Percentiles rank a stretch among this genome's conserved stretches.
Evolutionary conservation across 371 early-diverging fungal species (phyloP).

Genomic region (Mucor plumbeus): DNA sequence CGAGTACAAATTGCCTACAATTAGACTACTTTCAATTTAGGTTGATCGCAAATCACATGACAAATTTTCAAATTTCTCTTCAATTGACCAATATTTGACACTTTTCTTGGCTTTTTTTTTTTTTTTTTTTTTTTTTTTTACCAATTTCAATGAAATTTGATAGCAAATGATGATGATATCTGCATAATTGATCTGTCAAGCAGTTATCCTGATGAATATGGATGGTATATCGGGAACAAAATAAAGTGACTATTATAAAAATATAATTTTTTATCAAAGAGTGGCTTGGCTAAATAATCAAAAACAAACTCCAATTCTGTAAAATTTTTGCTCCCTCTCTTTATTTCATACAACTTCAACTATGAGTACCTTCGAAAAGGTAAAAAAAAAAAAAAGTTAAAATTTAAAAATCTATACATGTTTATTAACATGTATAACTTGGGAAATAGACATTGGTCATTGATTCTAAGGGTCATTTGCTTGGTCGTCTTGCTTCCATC

Average conservation of each 20-base stretch:
- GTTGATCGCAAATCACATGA: too few species aligned
- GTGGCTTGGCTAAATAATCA: constrained; percentile 12
- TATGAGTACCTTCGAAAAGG: constrained; percentile 32
- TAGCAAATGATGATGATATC: not conserved
- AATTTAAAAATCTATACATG: not conserved
- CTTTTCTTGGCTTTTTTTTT: too few species aligned
- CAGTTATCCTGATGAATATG: not conserved
- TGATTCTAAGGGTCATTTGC: constrained; percentile 99
- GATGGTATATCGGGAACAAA: not conserved
- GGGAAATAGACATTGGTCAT: constrained; percentile 91
- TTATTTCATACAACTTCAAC: constrained; percentile 23
- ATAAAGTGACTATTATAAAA: constrained; percentile 1
- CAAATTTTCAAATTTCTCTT: too few species aligned
- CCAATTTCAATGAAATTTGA: too few species aligned
- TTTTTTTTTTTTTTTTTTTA: too few species aligned
- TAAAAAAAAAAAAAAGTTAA: not conserved
- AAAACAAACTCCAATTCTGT: constrained; percentile 1
- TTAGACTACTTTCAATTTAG: too few species aligned
- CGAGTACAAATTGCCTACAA: too few species aligned
- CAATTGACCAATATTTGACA: too few species aligned
- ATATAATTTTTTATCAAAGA: constrained; percentile 1
- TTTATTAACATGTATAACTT: not conserved
- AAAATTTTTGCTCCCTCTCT: constrained; percentile 36
- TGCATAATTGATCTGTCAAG: not conserved
- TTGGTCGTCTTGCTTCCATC: constrained; percentile 98